Conservation (phyloP, 1,284 basidiomycete species). For the Veloporphyrellus conicus region DNA sequence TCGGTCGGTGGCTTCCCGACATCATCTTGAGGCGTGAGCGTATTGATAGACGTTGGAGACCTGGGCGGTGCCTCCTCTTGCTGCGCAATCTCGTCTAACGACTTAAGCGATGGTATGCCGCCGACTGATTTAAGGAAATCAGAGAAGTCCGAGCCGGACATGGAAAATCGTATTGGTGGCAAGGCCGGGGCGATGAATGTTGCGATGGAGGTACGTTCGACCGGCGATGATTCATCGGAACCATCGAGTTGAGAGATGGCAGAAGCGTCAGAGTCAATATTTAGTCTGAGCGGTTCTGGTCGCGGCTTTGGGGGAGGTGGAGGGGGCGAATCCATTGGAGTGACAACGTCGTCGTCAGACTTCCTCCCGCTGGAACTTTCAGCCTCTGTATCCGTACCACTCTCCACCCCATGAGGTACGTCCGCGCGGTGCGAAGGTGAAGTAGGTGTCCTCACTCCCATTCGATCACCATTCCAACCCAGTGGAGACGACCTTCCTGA, state of each 20-base stretch:
- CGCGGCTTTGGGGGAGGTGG: constrained; percentile 48
- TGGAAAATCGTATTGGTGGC: constrained; percentile 78
- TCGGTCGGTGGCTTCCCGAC: constrained; percentile 5
- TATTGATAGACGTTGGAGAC: constrained; percentile 24
- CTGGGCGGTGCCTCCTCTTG: constrained; percentile 21
- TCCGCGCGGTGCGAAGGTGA: constrained; percentile 61
- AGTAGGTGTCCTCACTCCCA: constrained; percentile 41
- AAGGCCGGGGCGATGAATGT: constrained; percentile 77
- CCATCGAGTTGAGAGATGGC: constrained; percentile 32
- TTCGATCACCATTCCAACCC: constrained; percentile 20
- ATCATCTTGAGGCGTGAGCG: constrained; percentile 36
- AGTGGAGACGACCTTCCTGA: constrained; percentile 21
- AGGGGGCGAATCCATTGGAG: constrained; percentile 38
- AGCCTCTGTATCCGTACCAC: constrained; percentile 65
- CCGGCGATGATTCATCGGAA: constrained; percentile 48
- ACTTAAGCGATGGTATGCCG: constrained; percentile 41
- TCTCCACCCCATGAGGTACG: constrained; percentile 67
- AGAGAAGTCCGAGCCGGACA: constrained; percentile 75
- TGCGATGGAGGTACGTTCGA: constrained; percentile 61
- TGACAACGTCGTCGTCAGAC: constrained; percentile 31
- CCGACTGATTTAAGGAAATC: constrained; percentile 60
- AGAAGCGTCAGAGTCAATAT: constrained; percentile 22
- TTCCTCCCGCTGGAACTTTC: constrained; percentile 43
- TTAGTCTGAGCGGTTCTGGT: constrained; percentile 22
- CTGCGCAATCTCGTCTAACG: constrained; percentile 43